phyloP scores from a whole-genome alignment of 1,284 basidiomycete species.

The Cutaneotrichosporon dermatis region DNA sequence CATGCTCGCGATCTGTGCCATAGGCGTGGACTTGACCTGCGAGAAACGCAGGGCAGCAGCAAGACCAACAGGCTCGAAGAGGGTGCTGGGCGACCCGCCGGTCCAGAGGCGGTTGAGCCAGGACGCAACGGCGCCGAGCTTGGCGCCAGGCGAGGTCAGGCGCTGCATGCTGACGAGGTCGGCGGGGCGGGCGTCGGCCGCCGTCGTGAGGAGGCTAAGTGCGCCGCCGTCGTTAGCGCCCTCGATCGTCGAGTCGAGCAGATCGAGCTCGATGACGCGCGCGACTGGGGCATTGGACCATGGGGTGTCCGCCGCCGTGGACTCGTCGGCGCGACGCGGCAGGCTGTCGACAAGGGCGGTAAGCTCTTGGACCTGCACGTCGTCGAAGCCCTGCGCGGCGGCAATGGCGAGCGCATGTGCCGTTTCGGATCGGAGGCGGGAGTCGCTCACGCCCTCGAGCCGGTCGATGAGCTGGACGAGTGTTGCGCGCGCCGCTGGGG shows the following conservation, averaged over 20 bases:
- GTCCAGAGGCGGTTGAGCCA: slow-evolving; percentile 33
- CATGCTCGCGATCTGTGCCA: slow-evolving; percentile 32
- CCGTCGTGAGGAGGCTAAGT: slow-evolving; percentile 12
- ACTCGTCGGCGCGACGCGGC: slow-evolving; percentile 8
- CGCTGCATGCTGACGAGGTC: slow-evolving; percentile 15
- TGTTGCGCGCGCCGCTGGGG: slow-evolving; percentile 7
- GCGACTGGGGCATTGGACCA: slow-evolving; percentile 28
- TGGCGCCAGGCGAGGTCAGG: slow-evolving; percentile 1
- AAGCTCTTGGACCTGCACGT: slow-evolving; percentile 9
- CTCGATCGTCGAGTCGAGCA: slow-evolving; percentile 7
- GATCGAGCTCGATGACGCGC: slow-evolving; percentile 24
- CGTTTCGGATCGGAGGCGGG: slow-evolving; percentile 13
- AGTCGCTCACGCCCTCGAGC: slow-evolving; percentile 10
- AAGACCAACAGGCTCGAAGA: slow-evolving; percentile 34
- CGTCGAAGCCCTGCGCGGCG: slow-evolving; percentile 2
- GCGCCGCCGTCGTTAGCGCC: not conserved
- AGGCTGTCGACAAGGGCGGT: slow-evolving; percentile 16
- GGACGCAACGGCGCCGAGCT: slow-evolving; percentile 13
- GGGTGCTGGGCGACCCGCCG: slow-evolving; percentile 20
- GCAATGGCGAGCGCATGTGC: slow-evolving; percentile 20
- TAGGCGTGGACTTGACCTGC: slow-evolving; percentile 18
- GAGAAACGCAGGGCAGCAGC: slow-evolving; percentile 21
- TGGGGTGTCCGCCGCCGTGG: slow-evolving; percentile 16
- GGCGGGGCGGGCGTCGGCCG: slow-evolving; percentile 10
- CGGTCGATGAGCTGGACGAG: slow-evolving; percentile 5